Percentiles rank a stretch among this genome's conserved stretches.
phyloP scores from a whole-genome alignment of 139 green algal genomes.

The Desmodesmus armatus region DNA sequence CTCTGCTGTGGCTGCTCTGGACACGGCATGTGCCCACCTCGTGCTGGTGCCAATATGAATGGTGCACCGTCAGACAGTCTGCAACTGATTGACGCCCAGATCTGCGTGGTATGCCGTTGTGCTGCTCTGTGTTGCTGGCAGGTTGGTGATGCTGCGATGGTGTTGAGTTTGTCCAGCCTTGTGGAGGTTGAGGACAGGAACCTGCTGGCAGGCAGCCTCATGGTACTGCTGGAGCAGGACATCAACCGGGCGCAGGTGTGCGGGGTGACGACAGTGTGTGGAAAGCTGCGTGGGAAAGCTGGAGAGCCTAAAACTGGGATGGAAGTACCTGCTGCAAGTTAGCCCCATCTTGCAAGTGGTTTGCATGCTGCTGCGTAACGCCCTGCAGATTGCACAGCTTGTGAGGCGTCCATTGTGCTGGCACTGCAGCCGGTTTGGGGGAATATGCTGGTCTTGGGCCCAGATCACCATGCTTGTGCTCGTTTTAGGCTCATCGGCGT shows the following conservation, averaged over 20 bases:
- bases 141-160: constrained; percentile 72
- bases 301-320: too few relatives aligned
- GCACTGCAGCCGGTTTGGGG: neutral
- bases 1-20: neutral
- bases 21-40: neutral
- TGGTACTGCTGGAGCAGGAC: constrained; percentile 75
- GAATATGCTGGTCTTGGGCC: neutral
- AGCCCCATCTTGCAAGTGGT: too few relatives aligned
- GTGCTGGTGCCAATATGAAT: too few relatives aligned
- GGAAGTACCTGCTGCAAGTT: too few relatives aligned
- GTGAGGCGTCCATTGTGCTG: neutral
- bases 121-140: constrained; percentile 32
- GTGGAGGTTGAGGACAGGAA: constrained; percentile 74
- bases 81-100: neutral
- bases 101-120: neutral
- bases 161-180: constrained; percentile 74
- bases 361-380: too few relatives aligned
- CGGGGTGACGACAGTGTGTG: too few relatives aligned
- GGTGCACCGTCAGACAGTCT: too few relatives aligned
- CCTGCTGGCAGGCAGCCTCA: constrained; percentile 76
- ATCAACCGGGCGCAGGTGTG: constrained; percentile 64
- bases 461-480: neutral
- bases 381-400: neutral
- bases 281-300: too few relatives aligned
- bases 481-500: neutral